Base-by-base conservation (phyloP, 2,329 filamentous ascomycete genomes). In the Ambrosiella cleistominuta region DNA sequence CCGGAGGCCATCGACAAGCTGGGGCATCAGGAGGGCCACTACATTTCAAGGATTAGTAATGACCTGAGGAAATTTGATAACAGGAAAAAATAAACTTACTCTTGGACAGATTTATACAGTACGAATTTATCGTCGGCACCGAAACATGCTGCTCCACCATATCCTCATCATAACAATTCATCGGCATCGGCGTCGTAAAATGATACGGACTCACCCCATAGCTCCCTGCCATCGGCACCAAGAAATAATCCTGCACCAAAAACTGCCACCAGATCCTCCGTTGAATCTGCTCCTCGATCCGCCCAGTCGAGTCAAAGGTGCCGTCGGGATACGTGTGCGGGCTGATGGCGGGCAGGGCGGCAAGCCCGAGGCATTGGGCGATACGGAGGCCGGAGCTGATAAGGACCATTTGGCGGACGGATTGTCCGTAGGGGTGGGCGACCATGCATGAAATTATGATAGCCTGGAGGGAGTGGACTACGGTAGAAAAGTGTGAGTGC, bases 201-300 rank as follows among this genome's bases (percentile, higher is more conserved):
- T 60, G 59, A 19, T 60, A 57, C 19, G 51, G 55, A 39, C 56
- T 50, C 6, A 60, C 59, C 7, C 59, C 55, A 51, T 60, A 60
- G 12, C 55, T 57, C 19, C 59, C 59, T 11, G 59, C 59, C 59
- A 60, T 60, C n/a, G 59, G 59, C 37, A 60, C 59, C 37, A 54
- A 38, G 50, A 60, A 60, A 51, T 60, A 60, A 19, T 60, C 59
- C 36, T 60, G 59, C 12, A 60, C 51, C 40, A 60, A 19, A 39
- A 60, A 57, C 45, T 60, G 59, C 59, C 59, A 60, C 59, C 59
- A 60, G n/a, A 60, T 54, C 35, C 59, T 55, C 8, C 59, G 56
- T 2, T 49, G 36, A 39, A 60, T 44, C 47, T 60, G 55, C 38
- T 60, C 55, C 12, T 47, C 42, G 36, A 55, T 57, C 35, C 47